A percentile compares a stretch with the other conserved stretches of the same genome.
phyloP scores from a whole-genome alignment of 2,329 filamentous ascomycete genomes.

The Ampelomyces quisqualis region DNA sequence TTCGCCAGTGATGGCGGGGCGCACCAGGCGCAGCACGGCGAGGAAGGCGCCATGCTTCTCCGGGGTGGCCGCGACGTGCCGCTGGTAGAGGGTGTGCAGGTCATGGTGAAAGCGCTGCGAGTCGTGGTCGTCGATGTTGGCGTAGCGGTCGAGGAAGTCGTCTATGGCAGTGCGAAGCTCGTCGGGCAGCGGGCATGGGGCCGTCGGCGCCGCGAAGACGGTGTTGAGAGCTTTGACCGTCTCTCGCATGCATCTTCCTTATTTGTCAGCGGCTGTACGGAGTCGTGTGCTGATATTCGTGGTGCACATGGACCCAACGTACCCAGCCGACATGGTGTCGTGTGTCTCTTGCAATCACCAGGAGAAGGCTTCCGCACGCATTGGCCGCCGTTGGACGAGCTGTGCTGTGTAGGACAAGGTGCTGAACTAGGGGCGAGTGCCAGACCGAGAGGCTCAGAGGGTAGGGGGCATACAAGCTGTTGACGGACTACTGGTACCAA shows the following conservation, averaged over 20 bases:
- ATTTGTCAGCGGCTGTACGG: conserved; percentile 9
- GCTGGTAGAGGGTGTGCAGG: conserved; percentile 66
- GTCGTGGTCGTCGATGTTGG: conserved; percentile 65
- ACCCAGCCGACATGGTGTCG: conserved; percentile 27
- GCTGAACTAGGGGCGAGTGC: background rate
- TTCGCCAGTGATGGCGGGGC: conserved; percentile 63
- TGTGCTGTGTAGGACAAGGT: conserved; percentile 1
- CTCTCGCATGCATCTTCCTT: conserved; percentile 51
- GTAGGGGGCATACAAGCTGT: no score
- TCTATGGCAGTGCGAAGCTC: conserved; percentile 64
- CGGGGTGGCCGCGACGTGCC: conserved; percentile 59
- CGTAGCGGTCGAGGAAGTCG: conserved; percentile 67
- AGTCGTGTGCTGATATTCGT: no score
- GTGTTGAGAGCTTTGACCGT: conserved; percentile 50
- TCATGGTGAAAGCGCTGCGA: conserved; percentile 75
- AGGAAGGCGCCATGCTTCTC: conserved; percentile 68
- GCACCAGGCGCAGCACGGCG: conserved; percentile 63
- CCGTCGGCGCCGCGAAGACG: conserved; percentile 46
- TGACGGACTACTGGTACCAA: no score
- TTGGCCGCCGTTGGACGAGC: conserved; percentile 6
- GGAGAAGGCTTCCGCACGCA: conserved; percentile 11
- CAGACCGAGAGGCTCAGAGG: no score
- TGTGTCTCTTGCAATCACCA: conserved; percentile 7
- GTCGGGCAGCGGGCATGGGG: conserved; percentile 62
- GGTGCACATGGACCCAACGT: no score